Conservation (phyloP, 1,139 yeast genomes). For the Candida frijolesensis region DNA sequence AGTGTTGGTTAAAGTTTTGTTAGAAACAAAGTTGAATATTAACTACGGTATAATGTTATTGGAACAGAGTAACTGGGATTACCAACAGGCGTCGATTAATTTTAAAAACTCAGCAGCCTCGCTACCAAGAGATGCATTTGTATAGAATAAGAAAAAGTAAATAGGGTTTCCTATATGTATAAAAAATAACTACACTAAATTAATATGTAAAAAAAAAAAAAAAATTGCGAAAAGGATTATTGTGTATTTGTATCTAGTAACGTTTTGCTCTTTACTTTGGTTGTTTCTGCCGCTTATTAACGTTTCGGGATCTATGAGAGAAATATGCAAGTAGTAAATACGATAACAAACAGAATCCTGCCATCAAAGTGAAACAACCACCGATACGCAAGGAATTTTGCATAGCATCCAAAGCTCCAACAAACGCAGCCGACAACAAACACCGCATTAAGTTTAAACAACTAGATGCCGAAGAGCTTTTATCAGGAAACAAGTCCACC, state of each 20-base stretch:
- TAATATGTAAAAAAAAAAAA: not conserved
- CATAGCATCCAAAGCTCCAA: slow-evolving; percentile 38
- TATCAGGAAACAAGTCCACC: slow-evolving; percentile 33
- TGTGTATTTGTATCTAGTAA: not conserved
- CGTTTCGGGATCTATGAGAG: not conserved
- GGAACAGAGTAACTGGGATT: slow-evolving; percentile 88
- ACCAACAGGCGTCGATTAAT: slow-evolving; percentile 65
- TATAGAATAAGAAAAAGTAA: slow-evolving; percentile 5
- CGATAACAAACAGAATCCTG: slow-evolving; percentile 26
- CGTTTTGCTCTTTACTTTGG: not conserved
- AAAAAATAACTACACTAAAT: not conserved
- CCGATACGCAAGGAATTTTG: slow-evolving; percentile 31
- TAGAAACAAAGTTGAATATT: slow-evolving; percentile 74
- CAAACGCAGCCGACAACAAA: slow-evolving; percentile 35
- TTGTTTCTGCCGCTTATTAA: not conserved
- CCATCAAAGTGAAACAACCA: slow-evolving; percentile 40
- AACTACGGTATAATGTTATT: slow-evolving; percentile 84
- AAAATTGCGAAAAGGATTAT: not conserved
- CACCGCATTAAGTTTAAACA: slow-evolving; percentile 34
- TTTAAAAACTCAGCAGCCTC: slow-evolving; percentile 64
- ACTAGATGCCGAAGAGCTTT: slow-evolving; percentile 33
- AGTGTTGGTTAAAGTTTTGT: slow-evolving; percentile 62
- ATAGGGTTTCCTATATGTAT: not conserved
- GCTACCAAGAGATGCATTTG: slow-evolving; percentile 47
- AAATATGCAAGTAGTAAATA: slow-evolving; percentile 14